Percentiles rank a stretch among this genome's conserved stretches.
These are phyloP conservation scores for Kockovaella imperatae DNA, from an alignment of 768 basidiomycete species.

Conservation along the genomic window DNA sequence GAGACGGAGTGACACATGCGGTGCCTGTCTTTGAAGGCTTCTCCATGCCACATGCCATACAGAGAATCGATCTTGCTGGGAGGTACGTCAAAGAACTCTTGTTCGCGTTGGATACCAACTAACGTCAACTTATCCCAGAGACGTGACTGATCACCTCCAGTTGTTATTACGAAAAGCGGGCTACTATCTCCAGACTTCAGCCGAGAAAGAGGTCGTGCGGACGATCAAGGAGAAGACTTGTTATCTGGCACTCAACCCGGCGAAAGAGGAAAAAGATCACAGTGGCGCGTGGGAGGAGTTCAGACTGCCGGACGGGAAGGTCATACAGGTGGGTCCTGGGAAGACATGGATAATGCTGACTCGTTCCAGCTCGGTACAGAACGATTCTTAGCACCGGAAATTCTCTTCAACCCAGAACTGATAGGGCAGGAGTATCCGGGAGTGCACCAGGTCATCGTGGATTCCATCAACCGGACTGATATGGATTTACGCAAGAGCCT, in stretches of 20 bases:
- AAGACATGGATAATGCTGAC: neutral
- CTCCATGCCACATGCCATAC: constrained; percentile 97
- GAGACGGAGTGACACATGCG: constrained; percentile 96
- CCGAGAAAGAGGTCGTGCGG: constrained; percentile 91
- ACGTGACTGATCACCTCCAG: constrained; percentile 94
- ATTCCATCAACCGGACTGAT: constrained; percentile 93
- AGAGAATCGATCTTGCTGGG: constrained; percentile 91
- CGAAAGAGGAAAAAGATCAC: constrained; percentile 89
- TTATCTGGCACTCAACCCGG: constrained; percentile 84
- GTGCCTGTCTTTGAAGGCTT: constrained; percentile 99
- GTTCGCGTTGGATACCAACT: neutral
- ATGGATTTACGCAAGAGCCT: constrained; percentile 89
- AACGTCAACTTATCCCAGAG: constrained; percentile 51
- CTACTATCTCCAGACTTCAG: constrained; percentile 89
- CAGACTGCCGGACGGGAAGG: constrained; percentile 86
- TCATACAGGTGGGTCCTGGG: constrained; percentile 61
- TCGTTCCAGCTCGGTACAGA: constrained; percentile 72
- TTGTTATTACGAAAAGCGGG: constrained; percentile 87
- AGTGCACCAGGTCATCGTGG: constrained; percentile 93
- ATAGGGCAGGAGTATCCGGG: constrained; percentile 95
- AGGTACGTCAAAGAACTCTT: constrained; percentile 51
- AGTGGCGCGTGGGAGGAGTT: constrained; percentile 73
- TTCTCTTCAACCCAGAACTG: constrained; percentile 93
- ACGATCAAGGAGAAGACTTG: constrained; percentile 98
- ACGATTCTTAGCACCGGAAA: constrained; percentile 93